Evolutionary conservation across 2,329 filamentous ascomycete species (phyloP).

Genomic region (Sodiomyces alkalinus): DNA sequence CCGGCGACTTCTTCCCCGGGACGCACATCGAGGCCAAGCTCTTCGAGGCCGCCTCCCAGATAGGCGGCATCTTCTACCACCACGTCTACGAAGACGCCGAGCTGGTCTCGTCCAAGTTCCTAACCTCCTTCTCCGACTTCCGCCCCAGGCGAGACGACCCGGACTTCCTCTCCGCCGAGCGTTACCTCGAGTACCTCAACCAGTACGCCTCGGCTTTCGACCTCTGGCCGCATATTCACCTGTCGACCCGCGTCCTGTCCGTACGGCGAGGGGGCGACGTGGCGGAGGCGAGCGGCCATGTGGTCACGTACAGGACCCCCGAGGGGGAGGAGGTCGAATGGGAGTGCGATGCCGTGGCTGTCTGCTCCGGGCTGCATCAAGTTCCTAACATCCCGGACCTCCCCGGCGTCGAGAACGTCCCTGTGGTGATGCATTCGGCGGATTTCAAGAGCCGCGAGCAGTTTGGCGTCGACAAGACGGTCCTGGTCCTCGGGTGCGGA

Average conservation of each 20-base stretch:
- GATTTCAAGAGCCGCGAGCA: slow-evolving; percentile 24
- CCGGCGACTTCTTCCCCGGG: slow-evolving; percentile 20
- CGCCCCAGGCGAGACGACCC: slow-evolving; percentile 23
- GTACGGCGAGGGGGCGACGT: slow-evolving; percentile 7
- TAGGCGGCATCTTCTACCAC: slow-evolving; percentile 32
- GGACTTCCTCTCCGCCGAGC: slow-evolving; percentile 25
- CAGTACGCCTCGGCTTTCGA: slow-evolving; percentile 22
- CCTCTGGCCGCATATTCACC: slow-evolving; percentile 21
- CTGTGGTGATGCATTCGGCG: slow-evolving; percentile 25
- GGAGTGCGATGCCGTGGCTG: slow-evolving; percentile 27
- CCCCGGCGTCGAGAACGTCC: slow-evolving; percentile 20
- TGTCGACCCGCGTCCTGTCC: slow-evolving; percentile 15
- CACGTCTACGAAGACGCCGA: slow-evolving; percentile 32
- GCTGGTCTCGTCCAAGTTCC: slow-evolving; percentile 31
- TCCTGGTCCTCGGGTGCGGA: slow-evolving; percentile 27
- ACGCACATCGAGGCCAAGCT: slow-evolving; percentile 24
- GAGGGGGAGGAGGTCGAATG: slow-evolving; percentile 11
- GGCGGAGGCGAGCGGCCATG: slow-evolving; percentile 7
- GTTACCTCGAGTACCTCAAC: slow-evolving; percentile 27
- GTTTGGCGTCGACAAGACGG: slow-evolving; percentile 22
- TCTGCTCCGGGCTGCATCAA: slow-evolving; percentile 30
- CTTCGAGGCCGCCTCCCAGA: slow-evolving; percentile 25
- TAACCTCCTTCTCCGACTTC: slow-evolving; percentile 35
- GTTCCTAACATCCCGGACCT: slow-evolving; percentile 22
- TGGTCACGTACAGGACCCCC: slow-evolving; percentile 9